These are phyloP conservation scores for Oryza glaberrima DNA, from an alignment of 176 grass and related monocot genomes.

Conservation along the genomic window DNA sequence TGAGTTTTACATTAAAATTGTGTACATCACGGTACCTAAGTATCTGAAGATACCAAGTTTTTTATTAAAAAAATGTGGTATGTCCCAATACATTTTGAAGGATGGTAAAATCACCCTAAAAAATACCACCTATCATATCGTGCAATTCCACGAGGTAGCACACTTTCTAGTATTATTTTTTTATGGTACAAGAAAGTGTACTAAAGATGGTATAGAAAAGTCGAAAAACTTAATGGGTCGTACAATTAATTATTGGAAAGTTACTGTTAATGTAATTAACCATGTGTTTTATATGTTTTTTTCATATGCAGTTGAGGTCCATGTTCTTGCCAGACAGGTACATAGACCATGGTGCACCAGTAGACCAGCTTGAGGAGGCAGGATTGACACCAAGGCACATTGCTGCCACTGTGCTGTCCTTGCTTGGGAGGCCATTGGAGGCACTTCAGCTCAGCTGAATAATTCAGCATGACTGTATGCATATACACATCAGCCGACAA, in stretches of 20 bases:
- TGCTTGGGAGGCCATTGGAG: constrained; percentile 77
- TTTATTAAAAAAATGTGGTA: too few relatives aligned
- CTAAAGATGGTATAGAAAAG: too few relatives aligned
- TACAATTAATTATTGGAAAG: not conserved
- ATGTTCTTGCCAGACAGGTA: constrained; percentile 91
- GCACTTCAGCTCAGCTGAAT: constrained; percentile 64
- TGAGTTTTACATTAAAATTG: too few relatives aligned
- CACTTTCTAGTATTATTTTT: not conserved
- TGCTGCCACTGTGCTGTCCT: constrained; percentile 72
- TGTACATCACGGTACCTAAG: too few relatives aligned
- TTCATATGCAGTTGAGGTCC: constrained; percentile 73
- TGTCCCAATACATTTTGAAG: too few relatives aligned
- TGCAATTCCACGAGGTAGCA: too few relatives aligned
- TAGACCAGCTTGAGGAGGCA: constrained; percentile 85
- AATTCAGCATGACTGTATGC: not conserved
- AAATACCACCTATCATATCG: too few relatives aligned
- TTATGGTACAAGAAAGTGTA: too few relatives aligned
- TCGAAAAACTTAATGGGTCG: too few relatives aligned
- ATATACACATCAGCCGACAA: not conserved
- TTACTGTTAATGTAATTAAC: constrained; percentile 7
- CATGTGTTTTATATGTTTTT: not conserved
- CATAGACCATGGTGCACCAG: constrained; percentile 81
- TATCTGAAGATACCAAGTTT: too few relatives aligned
- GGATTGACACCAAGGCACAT: constrained; percentile 82
- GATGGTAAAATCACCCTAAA: too few relatives aligned